Evolutionary conservation across 2,329 filamentous ascomycete genomes (phyloP), one percentile per base, ranked within the genome.

Genomic region (Diaporthe destruens): DNA sequence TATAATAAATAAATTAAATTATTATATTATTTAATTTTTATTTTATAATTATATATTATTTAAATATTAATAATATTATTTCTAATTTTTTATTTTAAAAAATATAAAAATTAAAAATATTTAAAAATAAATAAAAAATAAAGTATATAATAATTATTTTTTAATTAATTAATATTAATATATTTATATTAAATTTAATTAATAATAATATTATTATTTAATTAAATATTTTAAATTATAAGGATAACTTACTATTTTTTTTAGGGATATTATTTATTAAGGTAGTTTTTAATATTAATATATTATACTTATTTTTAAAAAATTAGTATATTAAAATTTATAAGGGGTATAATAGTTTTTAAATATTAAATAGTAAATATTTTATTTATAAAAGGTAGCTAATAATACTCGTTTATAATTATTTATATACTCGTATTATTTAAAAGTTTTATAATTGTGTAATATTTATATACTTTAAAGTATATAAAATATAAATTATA

Each of bases 1-100:
- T 44, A 63, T 63, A 49, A 23, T 20, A 39, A 6, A 20, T 11
- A 12, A 67, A 66, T 20, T 67, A 67, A 23, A 12, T 39, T 23
- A 11, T 16, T 0, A 25, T 4, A 14, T 18, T 42, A 39, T 3
- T 34, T 49, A 42, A 53, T 3, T 67, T 36, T 5, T 23, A 53
- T 23, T 67, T 67, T 54, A 67, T 4, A 6, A 25, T 47, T 54
- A 68, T 55, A 54, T 68, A 68, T 14, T 29, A 65, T 3, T 7
- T 65, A n/a, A n/a, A 7, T 4, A 20, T 3, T 65, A 49, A 65
- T 34, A 32, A 65, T 49, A 51, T 51, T 11, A 3, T 63, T 11
- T 4, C 8, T 44, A 61, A 61, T 6, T 2, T 55, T 2, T 6
- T 55, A 3, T 55, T 56, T 3, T 42, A 57, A 14, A 56, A 36